A percentile compares a stretch with the other conserved stretches of the same genome.
These are phyloP conservation scores for Globisporangium polare DNA, from an alignment of 352 stramenopile genomes.

Conservation along the genomic window DNA sequence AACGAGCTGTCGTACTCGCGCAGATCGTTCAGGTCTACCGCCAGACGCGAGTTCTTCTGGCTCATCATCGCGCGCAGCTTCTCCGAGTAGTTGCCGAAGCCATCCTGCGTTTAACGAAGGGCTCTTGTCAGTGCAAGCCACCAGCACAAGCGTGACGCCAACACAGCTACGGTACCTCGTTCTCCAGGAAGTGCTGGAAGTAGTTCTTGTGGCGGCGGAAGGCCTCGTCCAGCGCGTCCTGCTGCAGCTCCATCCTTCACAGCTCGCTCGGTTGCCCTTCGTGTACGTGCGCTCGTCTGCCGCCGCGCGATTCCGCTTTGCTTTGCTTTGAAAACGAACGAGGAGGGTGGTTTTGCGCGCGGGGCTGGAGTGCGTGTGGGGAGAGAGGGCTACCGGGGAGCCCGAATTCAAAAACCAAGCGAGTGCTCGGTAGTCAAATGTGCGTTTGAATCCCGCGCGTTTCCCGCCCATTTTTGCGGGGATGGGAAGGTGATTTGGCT, in stretches of 20 bases:
- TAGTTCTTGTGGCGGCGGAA: constrained; percentile 88
- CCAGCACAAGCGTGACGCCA: not conserved
- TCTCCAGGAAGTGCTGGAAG: constrained; percentile 79
- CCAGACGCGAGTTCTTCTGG: constrained; percentile 63
- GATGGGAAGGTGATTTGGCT: not conserved
- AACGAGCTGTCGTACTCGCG: constrained; percentile 88
- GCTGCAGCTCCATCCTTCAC: constrained; percentile 64
- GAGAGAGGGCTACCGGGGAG: not conserved
- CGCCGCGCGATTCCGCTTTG: not conserved
- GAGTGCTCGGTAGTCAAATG: not conserved
- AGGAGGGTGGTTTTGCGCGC: not conserved
- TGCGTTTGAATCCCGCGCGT: not conserved
- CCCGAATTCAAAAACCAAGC: constrained; percentile 5
- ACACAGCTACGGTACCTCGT: constrained; percentile 45
- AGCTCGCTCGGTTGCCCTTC: not conserved
- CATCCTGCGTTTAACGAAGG: too few relatives aligned
- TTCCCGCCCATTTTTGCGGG: constrained; percentile 4
- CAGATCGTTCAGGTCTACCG: constrained; percentile 90
- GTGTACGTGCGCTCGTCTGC: not conserved
- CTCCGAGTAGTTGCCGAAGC: constrained; percentile 73
- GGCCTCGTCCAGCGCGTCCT: constrained; percentile 80
- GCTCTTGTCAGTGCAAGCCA: not conserved
- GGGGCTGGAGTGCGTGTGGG: not conserved
- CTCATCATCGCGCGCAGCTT: constrained; percentile 83
- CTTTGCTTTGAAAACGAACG: not conserved